Conservation (phyloP, 345 rosid species). For the Eucalyptus coolabah region DNA sequence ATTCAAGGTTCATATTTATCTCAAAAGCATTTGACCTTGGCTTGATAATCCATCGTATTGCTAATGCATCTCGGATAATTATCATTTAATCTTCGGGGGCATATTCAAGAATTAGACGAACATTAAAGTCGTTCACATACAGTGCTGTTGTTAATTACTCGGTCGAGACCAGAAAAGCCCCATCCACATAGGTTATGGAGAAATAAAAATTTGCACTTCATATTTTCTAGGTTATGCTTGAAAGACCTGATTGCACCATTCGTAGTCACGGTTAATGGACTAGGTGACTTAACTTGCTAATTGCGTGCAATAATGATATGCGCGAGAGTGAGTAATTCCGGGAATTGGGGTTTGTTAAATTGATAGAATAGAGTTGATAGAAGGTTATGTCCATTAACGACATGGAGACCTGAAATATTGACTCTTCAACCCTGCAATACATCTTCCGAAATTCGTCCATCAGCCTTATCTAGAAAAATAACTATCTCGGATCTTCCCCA, state of each 20-base stretch:
- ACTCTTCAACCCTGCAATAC: neutral
- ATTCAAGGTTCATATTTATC: neutral
- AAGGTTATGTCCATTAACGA: neutral
- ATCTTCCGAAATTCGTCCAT: neutral
- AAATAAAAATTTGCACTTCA: neutral
- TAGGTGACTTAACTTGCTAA: neutral
- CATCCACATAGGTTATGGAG: neutral
- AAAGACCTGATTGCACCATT: neutral
- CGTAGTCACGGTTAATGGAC: no score
- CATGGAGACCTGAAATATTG: neutral
- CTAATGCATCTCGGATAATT: neutral
- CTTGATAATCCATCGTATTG: neutral
- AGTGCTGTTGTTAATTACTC: neutral
- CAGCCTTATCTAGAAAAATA: neutral
- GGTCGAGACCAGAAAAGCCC: neutral
- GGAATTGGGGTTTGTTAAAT: no score
- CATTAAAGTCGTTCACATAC: neutral
- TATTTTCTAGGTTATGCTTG: neutral
- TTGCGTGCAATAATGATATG: neutral
- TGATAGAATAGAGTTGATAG: neutral
- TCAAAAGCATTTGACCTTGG: no score
- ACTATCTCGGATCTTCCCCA: no score
- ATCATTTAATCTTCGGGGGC: neutral
- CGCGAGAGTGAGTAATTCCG: no score
- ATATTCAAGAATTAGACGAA: neutral